Evolutionary conservation across 208 protist genomes (phyloP), one percentile per base, ranked within the genome.

Genomic region (Vickermania ingenoplastis): DNA sequence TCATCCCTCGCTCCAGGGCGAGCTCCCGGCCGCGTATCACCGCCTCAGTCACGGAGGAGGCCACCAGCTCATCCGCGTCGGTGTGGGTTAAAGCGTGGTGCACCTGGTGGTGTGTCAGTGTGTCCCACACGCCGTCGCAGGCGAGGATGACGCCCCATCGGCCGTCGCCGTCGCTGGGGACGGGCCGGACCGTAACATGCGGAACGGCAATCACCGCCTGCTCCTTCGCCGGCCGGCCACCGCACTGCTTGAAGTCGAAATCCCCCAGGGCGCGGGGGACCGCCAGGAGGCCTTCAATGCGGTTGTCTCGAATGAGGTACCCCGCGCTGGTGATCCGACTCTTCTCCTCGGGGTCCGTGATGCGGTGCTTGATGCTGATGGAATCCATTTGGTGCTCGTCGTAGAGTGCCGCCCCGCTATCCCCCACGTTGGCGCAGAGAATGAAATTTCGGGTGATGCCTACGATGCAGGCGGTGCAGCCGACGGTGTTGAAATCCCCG

Each of bases 191-290:
- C 1, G 82, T 85, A 1, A 91, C 82, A 54, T 84, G 78, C 3
- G 86, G 86, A 5, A 85, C 68, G 1, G 71, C 74, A 3, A 60
- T 67, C 2, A 94, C 86, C 2, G 86, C 86, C 75, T 94, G 86
- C 67, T 90, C 68, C 3, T 27, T 24, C 31, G 81, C 67, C 7
- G 61, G 27, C 2, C 54, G 31, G 2, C 79, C 76, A 21, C 83
- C 83, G 53, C 77, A 86, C 68, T 94, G 86, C 71, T 94, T 94
- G 59, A 94, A 94, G 66, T 91, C 86, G 56, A 82, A 91, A 65
- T 94, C 86, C 23, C 86, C 86, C 31, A 94, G 59, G 0, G 83
- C 86, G 5, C 86, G 77, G 25, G 86, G 69, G 13, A 94, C 86
- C 30, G 83, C 80, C 23, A 90, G 70, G 31, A 87, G 66, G 27